phyloP scores from a whole-genome alignment of 345 rosid genomes.

The Salix dunnii region DNA sequence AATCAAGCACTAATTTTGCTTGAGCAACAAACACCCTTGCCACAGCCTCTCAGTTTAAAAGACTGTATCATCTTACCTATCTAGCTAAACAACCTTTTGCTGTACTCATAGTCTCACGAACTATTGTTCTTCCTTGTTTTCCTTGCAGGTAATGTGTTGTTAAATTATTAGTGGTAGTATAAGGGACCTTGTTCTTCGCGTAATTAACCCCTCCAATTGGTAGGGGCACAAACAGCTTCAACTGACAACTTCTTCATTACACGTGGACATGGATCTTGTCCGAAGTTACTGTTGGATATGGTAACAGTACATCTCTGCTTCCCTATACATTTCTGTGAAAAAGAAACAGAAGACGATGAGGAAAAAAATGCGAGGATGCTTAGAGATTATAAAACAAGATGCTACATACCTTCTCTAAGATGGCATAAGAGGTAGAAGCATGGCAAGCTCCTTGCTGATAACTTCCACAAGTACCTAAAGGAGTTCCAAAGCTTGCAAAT shows the following conservation, averaged over 20 bases:
- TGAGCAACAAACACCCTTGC: slow-evolving; percentile 20
- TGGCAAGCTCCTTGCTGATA: slow-evolving; percentile 96
- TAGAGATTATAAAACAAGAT: not conserved
- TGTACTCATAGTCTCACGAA: not conserved
- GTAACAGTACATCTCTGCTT: slow-evolving; percentile 72
- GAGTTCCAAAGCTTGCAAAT: slow-evolving; percentile 97
- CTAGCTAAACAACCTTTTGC: slow-evolving; percentile 11
- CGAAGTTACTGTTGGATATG: slow-evolving; percentile 74
- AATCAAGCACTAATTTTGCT: slow-evolving; percentile 21
- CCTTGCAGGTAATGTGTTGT: slow-evolving; percentile 33
- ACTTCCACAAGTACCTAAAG: slow-evolving; percentile 91
- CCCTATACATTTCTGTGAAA: slow-evolving; percentile 74
- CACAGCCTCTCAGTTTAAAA: slow-evolving; percentile 26
- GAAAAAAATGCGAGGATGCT: not conserved
- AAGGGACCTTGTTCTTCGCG: slow-evolving; percentile 1
- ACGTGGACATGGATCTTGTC: slow-evolving; percentile 83
- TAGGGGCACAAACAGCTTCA: slow-evolving; percentile 75
- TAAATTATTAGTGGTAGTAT: slow-evolving; percentile 32
- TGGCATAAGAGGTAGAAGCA: slow-evolving; percentile 67
- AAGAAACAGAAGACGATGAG: slow-evolving; percentile 15
- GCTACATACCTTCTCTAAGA: slow-evolving; percentile 63
- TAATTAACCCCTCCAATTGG: slow-evolving; percentile 45
- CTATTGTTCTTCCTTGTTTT: slow-evolving; percentile 23
- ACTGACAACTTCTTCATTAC: slow-evolving; percentile 70
- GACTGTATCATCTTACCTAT: slow-evolving; percentile 12